Conservation (phyloP, 225 moss, liverwort and hornwort genomes). For the Pseudoscleropodium purum region DNA sequence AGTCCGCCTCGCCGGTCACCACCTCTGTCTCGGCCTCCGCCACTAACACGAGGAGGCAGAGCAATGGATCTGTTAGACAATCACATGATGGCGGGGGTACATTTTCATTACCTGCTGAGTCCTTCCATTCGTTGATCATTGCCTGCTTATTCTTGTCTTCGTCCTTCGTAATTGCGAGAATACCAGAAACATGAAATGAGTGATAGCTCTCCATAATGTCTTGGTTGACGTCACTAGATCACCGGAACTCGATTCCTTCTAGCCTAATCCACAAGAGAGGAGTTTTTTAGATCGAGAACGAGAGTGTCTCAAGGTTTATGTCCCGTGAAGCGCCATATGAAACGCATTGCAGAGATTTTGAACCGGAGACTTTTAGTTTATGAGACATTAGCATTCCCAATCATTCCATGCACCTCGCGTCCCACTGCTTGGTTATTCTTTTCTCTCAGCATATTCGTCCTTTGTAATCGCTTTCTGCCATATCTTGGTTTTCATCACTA, state of each 20-base stretch:
- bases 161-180: background rate
- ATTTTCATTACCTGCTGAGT: background rate
- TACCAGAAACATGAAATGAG: background rate
- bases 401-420: background rate
- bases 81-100: constrained; percentile 55
- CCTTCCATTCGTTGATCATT: background rate
- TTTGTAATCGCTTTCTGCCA: background rate
- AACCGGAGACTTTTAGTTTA: background rate
- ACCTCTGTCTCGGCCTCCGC: constrained; percentile 16
- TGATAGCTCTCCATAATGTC: background rate
- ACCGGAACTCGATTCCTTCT: background rate
- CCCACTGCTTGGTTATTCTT: background rate
- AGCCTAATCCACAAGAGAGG: background rate
- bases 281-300: background rate
- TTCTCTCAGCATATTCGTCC: background rate
- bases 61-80: constrained; percentile 48
- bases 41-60: constrained; percentile 36
- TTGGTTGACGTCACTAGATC: background rate
- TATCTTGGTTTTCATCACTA: background rate
- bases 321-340: background rate
- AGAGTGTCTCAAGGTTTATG: background rate
- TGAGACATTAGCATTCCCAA: background rate
- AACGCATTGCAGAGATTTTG: background rate
- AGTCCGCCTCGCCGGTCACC: constrained; percentile 69
- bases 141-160: background rate